phyloP scores from a whole-genome alignment of 176 grass and related monocot genomes.

The Rhipidocladum racemiflorum region DNA sequence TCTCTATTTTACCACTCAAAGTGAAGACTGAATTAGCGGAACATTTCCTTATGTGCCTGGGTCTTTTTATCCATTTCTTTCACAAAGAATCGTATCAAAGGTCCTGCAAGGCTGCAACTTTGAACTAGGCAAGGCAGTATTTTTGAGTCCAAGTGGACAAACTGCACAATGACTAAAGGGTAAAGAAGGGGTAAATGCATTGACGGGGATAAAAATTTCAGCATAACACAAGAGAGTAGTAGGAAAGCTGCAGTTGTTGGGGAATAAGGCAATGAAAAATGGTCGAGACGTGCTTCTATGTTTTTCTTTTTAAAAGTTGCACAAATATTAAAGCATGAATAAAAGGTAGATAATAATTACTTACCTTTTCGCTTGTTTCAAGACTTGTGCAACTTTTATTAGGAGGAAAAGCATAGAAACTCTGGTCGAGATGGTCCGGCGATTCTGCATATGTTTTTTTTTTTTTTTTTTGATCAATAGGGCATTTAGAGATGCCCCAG shows the following conservation, averaged over 20 bases:
- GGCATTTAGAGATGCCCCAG: too few species aligned
- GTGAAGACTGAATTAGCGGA: neutral
- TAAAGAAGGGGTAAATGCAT: neutral
- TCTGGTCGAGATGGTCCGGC: too few species aligned
- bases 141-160: neutral
- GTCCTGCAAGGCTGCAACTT: neutral
- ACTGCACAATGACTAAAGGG: neutral
- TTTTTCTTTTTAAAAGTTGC: too few species aligned
- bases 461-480: too few species aligned
- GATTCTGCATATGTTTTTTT: neutral
- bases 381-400: too few species aligned
- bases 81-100: neutral
- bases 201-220: neutral
- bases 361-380: too few species aligned
- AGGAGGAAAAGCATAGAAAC: too few species aligned
- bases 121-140: neutral
- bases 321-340: too few species aligned
- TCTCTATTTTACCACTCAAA: neutral
- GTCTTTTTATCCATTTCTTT: neutral
- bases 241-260: neutral
- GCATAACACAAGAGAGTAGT: neutral
- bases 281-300: too few species aligned
- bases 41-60: neutral
- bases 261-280: constrained; percentile 1
- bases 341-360: too few species aligned